phyloP scores from a whole-genome alignment of 352 stramenopile species.

The Globisporangium irregulare region DNA sequence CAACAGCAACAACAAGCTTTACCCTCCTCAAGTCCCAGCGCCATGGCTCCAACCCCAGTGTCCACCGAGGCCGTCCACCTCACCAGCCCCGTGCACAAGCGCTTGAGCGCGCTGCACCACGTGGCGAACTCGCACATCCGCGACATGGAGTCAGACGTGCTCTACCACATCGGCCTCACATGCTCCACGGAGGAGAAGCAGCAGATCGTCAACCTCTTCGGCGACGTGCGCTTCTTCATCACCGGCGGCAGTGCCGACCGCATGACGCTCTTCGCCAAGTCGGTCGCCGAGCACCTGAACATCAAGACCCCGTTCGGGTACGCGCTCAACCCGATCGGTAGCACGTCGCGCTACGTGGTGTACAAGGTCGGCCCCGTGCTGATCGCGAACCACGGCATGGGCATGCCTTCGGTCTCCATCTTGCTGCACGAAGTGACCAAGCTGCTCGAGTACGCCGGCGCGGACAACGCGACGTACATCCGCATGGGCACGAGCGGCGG shows the following conservation, averaged over 20 bases:
- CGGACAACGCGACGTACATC: constrained; percentile 51
- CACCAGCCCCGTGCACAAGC: constrained; percentile 12
- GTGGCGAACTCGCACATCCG: constrained; percentile 60
- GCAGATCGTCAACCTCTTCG: constrained; percentile 48
- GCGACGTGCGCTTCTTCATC: constrained; percentile 75
- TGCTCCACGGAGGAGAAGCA: constrained; percentile 44
- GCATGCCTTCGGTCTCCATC: constrained; percentile 71
- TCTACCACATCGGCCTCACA: constrained; percentile 72
- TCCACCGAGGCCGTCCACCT: constrained; percentile 8
- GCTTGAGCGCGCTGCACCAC: constrained; percentile 19
- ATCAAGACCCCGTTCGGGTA: constrained; percentile 69
- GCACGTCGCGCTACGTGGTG: constrained; percentile 63
- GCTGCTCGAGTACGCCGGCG: constrained; percentile 67
- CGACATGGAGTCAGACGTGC: constrained; percentile 59
- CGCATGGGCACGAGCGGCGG: constrained; percentile 78
- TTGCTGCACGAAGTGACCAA: constrained; percentile 80
- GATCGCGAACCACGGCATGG: constrained; percentile 76
- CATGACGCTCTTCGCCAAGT: constrained; percentile 65
- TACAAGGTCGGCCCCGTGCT: constrained; percentile 80
- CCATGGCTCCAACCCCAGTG: constrained; percentile 12
- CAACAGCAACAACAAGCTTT: not conserved
- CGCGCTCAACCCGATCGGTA: constrained; percentile 51
- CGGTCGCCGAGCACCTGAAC: constrained; percentile 43
- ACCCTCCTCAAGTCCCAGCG: not conserved
- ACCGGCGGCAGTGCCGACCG: constrained; percentile 64